Base-by-base conservation (phyloP, 257 asterid species). In the Scutellaria galericulata region DNA sequence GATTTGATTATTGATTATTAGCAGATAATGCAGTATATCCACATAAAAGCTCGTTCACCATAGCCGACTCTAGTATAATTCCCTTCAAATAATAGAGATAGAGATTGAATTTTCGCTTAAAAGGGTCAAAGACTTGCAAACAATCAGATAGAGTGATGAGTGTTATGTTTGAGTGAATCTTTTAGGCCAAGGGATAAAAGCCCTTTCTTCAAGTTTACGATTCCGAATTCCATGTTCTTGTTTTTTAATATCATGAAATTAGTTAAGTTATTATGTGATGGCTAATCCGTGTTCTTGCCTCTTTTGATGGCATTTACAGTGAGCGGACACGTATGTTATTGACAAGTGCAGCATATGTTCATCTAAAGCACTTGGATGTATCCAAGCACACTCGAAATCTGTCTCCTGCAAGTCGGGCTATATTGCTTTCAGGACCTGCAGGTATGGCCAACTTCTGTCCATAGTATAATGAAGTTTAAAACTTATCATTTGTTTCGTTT, bases 391-490 rank as follows among this genome's bases (percentile, higher is more conserved):
- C 91, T 61, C 83, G 97, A 74, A 91, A 88, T 80, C 98, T 94
- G 52, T 87, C 99, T 70, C 96, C 98, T 11, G 97, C 95, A 37
- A 94, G 99, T 73, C 83, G 98, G 79, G 83, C 99, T 60, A 89
- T 94, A 76, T 75, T 94, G 84, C 91, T 94, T 22, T 88, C 97
- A 0, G 99, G 99, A 59, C 96, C 96, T 18, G 89, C 96, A 63
- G 99, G 99, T 91, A 80, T 68, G 86, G 39, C 20, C 53, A 6
- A 6, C 20, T 68, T 39, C 50, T 54, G 12, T 64, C 45, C 14
- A 45, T 56, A 15, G 9, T 39, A 24, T 44, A 46, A 9, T 18
- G n/a, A 9, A 60, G 48, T 56, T 9, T 7, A 27, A 15, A 50
- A 52, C 50, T 45, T 40, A 59, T 13, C 18, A 48, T 70, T 37